Conservation (phyloP, 2,329 filamentous ascomycete genomes). For the Ceratocystis alfenasii region DNA sequence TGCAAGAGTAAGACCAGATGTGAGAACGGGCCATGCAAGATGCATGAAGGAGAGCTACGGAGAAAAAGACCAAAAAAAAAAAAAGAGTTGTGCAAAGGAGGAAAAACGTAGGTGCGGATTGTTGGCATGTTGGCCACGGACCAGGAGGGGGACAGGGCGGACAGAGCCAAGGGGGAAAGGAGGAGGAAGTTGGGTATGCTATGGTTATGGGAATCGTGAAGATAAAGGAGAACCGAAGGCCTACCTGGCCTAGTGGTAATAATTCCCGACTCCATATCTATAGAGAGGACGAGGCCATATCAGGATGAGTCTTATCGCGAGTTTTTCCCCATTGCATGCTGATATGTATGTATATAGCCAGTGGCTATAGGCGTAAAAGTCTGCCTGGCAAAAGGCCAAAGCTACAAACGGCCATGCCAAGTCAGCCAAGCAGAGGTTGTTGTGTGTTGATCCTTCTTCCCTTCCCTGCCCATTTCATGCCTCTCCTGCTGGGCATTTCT, state of each 20-base stretch:
- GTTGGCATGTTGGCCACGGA: background rate
- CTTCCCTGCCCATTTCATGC: background rate
- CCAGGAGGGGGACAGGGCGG: conserved; percentile 1
- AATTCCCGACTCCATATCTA: no score
- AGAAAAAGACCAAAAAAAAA: background rate
- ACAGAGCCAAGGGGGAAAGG: background rate
- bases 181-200: conserved; percentile 4
- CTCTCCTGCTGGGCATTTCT: background rate
- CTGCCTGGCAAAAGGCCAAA: conserved; percentile 7
- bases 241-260: no score
- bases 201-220: background rate
- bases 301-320: no score
- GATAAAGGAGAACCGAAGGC: no score
- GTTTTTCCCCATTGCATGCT: no score
- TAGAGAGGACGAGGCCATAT: no score
- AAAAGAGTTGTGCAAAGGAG: background rate
- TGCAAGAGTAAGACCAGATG: background rate
- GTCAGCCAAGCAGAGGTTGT: background rate
- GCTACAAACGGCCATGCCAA: background rate
- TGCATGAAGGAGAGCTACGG: background rate
- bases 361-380: background rate
- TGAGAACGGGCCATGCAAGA: background rate
- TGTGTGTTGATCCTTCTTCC: background rate
- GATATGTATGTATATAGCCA: no score
- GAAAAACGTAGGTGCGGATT: background rate